Percentiles rank a stretch among this genome's conserved stretches.
Conservation (phyloP, 2,329 filamentous ascomycete genomes). For the Sporothrix phasma region DNA sequence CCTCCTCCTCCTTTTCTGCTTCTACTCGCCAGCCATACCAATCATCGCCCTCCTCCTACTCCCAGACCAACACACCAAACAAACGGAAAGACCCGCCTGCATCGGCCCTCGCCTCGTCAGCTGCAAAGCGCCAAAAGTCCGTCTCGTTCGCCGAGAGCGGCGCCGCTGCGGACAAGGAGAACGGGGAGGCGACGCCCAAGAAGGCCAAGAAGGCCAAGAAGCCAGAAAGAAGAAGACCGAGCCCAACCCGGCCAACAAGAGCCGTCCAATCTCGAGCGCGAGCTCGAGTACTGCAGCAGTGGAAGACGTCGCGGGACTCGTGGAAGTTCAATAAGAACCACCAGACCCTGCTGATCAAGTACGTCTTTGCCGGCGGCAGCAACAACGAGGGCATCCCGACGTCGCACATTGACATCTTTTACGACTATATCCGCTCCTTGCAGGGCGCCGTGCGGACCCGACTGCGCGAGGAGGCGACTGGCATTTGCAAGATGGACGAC, state of each 20-base stretch:
- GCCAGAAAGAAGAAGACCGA: slow-evolving; percentile 25
- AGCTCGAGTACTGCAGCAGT: slow-evolving; percentile 69
- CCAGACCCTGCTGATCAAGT: slow-evolving; percentile 75
- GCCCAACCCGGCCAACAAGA: slow-evolving; percentile 28
- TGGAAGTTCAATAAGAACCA: slow-evolving; percentile 98
- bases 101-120: slow-evolving; percentile 15
- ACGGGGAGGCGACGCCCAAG: not conserved
- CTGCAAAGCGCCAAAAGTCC: slow-evolving; percentile 32
- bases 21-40: slow-evolving; percentile 23
- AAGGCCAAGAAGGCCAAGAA: slow-evolving; percentile 18
- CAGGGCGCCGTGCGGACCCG: slow-evolving; percentile 64
- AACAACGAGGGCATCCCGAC: slow-evolving; percentile 44
- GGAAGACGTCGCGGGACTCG: slow-evolving; percentile 55
- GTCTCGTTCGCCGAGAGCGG: slow-evolving; percentile 40
- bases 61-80: slow-evolving; percentile 7
- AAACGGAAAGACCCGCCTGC: slow-evolving; percentile 19
- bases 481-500: slow-evolving; percentile 44
- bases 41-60: slow-evolving; percentile 38
- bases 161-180: slow-evolving; percentile 21
- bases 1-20: not conserved
- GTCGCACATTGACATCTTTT: slow-evolving; percentile 57
- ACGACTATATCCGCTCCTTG: slow-evolving; percentile 68
- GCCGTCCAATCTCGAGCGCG: slow-evolving; percentile 43
- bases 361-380: slow-evolving; percentile 61
- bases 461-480: slow-evolving; percentile 55